Evolutionary conservation across 257 asterid species (phyloP), one percentile per base, ranked within the genome.

Genomic region (Prunella vulgaris): DNA sequence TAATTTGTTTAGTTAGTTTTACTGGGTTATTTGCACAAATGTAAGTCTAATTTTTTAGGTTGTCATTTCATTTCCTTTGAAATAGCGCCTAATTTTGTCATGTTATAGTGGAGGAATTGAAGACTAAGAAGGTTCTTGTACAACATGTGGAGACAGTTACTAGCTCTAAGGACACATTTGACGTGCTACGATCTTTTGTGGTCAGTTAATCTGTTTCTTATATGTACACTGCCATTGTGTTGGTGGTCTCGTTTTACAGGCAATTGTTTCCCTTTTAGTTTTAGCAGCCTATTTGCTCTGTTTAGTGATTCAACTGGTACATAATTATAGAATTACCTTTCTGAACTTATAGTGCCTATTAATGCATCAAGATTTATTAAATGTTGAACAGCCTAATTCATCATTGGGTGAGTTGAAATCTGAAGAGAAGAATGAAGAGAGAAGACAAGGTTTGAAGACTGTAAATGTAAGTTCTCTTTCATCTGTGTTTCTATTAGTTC

Each of bases 141-240:
- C 93, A 65, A 10, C 96, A 82, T 59, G 89, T 90, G 76, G 96
- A 93, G 86, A 90, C 97, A 46, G 79, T 87, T 37, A 71, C 81
- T 56, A 87, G 83, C 83, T 76, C 95, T 5, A 80, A 75, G 74
- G 85, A 85, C 61, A 82, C 96, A 49, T 72, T 72, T 54, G 88
- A 88, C 71, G 87, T 84, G 68, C 76, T 90, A 77, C 86, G 77
- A 63, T 80, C 88, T n/a, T 79, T 85, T 58, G 81, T 85, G 98
- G 98, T 93, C 32, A 83, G 93, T 82, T 56, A 28, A 64, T 68
- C 30, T 51, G 51, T 66, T 5, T 28, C 14, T 15, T 63, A 49
- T 71, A 32, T 66, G 46, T 38, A 22, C 25, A 46, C 63, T 10
- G 24, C 58, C 37, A 61, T 49, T 24, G 48, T 32, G 53, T 35